These are phyloP conservation scores for Monosiga brevicollis DNA, from an alignment of 78 protist genomes.

Conservation along the genomic window DNA sequence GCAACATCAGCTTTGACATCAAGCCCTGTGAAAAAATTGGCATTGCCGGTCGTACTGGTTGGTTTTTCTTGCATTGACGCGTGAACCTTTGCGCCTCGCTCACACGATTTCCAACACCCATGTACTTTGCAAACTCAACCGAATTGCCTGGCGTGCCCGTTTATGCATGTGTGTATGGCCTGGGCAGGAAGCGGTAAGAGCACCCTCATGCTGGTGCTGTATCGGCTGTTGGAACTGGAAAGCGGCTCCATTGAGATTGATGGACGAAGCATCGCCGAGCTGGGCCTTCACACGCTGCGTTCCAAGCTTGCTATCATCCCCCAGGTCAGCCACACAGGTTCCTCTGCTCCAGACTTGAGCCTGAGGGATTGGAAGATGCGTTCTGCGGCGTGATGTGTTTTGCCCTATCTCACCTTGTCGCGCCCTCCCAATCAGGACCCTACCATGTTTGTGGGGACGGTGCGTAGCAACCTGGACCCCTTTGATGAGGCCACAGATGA, in stretches of 20 bases:
- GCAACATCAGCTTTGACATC: constrained; percentile 15
- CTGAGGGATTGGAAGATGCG: too few relatives aligned
- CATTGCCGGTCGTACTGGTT: constrained; percentile 45
- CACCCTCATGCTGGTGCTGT: constrained; percentile 51
- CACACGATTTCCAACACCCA: background rate
- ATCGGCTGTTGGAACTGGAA: constrained; percentile 64
- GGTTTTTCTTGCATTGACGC: background rate
- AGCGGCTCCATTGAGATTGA: constrained; percentile 57
- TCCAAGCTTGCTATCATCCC: constrained; percentile 76
- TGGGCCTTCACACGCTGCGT: constrained; percentile 59
- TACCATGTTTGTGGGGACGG: constrained; percentile 53
- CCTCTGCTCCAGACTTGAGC: too few relatives aligned
- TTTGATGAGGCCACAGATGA: constrained; percentile 44
- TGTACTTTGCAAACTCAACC: background rate
- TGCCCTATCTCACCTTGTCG: constrained; percentile 53
- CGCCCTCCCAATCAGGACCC: constrained; percentile 75
- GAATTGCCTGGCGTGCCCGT: background rate
- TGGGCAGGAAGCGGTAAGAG: background rate
- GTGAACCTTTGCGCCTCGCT: background rate
- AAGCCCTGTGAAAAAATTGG: constrained; percentile 58
- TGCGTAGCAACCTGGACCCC: constrained; percentile 84
- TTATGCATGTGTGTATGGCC: background rate
- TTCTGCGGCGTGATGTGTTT: too few relatives aligned
- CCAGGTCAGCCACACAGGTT: constrained; percentile 61
- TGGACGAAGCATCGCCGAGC: constrained; percentile 38